Base-by-base conservation (phyloP, 805 yeast species). In the Kodamaea jinghongensis region DNA sequence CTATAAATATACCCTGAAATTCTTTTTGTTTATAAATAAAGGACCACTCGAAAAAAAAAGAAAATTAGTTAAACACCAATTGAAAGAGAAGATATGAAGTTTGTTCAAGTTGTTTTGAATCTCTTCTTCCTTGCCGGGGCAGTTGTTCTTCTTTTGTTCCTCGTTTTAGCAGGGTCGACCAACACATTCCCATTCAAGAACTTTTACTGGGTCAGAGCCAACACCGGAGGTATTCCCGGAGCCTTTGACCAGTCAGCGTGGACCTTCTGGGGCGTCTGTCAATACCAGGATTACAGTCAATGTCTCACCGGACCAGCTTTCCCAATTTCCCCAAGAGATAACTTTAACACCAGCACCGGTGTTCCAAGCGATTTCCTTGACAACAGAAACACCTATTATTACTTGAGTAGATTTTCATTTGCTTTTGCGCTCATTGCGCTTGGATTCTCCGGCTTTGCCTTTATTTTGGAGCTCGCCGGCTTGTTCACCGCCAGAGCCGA, bases 191-290 rank as follows among this genome's bases (percentile, higher is more conserved):
- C 90, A 17, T 58, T 87, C 52, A 74, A 76, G 53, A 63, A 71
- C 43, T 84, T 87, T 62, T 89, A 83, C 66, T 88, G 93, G 90
- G 56, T 90, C 30, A 70, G 79, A 55, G 95, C 88, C 17, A 82
- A 81, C 52, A 88, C 96, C 36, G 55, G 75, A 3, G 63, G 58
- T 29, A 76, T 82, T 42, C 40, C 71, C 48, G 58, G 68, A 31
- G 83, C 84, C 6, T 65, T 73, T 20, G 59, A 58, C 27, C 56
- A 61, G 11, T 69, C 87, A 2, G 79, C 90, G 52, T 90, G 96
- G 96, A 84, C 90, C 8, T 77, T 78, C 61, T 90, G 91, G 75
- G 81, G 83, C 46, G 70, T 83, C 33, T 81, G 87, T 60, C 71
- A 74, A 46, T 75, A 76, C 40, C 46, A 56, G 31, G 71, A 79